These are phyloP conservation scores for Quercus robur DNA, from an alignment of 306 rosid genomes.

Conservation along the genomic window DNA sequence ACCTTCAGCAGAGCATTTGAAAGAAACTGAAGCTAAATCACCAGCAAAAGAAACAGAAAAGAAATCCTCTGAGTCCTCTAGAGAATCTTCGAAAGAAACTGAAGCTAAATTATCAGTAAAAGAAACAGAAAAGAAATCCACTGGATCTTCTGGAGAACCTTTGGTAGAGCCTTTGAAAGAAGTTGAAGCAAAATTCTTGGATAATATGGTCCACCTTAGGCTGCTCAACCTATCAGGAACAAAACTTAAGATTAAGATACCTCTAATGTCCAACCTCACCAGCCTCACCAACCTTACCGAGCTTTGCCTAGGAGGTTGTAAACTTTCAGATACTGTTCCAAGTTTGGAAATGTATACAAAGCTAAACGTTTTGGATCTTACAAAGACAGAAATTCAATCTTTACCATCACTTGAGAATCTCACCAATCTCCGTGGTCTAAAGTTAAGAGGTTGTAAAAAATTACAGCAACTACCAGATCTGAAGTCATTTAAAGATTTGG, in stretches of 20 bases:
- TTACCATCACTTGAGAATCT: slow-evolving; percentile 2
- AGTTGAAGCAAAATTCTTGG: background rate
- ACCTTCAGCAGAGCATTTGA: no score
- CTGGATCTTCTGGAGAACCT: background rate
- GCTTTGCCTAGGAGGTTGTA: slow-evolving; percentile 18
- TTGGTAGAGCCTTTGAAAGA: background rate
- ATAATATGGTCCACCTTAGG: slow-evolving; percentile 10
- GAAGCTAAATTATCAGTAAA: no score
- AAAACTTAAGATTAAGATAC: background rate
- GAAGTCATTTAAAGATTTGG: background rate
- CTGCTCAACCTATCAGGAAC: slow-evolving; percentile 31
- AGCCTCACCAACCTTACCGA: slow-evolving; percentile 29
- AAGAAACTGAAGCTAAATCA: no score
- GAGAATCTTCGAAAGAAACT: no score
- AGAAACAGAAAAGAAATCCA: slow-evolving; percentile 5
- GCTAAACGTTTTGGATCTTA: slow-evolving; percentile 41
- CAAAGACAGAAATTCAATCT: background rate
- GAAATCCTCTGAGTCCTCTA: no score
- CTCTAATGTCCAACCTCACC: background rate
- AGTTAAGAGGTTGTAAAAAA: slow-evolving; percentile 17
- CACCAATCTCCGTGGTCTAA: slow-evolving; percentile 19
- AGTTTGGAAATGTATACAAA: background rate
- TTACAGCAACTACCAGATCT: slow-evolving; percentile 5
- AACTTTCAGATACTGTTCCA: background rate
- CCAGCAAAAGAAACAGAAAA: no score